These are phyloP conservation scores for Flaveria ramosissima DNA, from an alignment of 129 eudicot genomes.

Conservation along the genomic window DNA sequence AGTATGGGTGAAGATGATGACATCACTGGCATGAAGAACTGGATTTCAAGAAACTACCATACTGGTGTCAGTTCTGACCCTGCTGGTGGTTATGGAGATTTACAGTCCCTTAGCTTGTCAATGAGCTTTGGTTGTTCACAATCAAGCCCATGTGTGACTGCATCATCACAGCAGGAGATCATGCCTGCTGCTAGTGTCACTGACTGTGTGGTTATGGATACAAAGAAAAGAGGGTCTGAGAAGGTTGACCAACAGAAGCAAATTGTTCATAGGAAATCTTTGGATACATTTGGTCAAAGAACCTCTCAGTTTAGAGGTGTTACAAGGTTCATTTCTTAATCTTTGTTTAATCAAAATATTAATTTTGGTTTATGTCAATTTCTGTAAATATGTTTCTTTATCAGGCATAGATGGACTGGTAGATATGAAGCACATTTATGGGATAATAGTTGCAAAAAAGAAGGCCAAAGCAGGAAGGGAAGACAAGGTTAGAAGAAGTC, in stretches of 20 bases:
- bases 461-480: constrained; percentile 91
- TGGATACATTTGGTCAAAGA: constrained; percentile 97
- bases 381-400: constrained; percentile 2
- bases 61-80: constrained; percentile 29
- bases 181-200: constrained; percentile 44
- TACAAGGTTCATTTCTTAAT: constrained; percentile 54
- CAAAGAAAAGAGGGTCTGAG: constrained; percentile 77
- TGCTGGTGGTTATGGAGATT: constrained; percentile 47
- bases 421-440: constrained; percentile 95
- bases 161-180: constrained; percentile 50
- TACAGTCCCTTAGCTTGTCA: constrained; percentile 79
- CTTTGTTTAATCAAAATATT: background rate
- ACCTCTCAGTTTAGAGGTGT: constrained; percentile 98
- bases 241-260: constrained; percentile 70
- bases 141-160: constrained; percentile 69
- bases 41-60: constrained; percentile 60
- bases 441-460: constrained; percentile 98
- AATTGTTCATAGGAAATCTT: constrained; percentile 87
- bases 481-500: constrained; percentile 72
- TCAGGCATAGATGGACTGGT: constrained; percentile 95
- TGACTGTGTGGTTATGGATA: constrained; percentile 62
- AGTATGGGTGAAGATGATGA: constrained; percentile 46
- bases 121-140: constrained; percentile 85
- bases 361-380: background rate
- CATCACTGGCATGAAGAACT: constrained; percentile 50